Conservation (phyloP, 257 asterid species). For the Striga asiatica region DNA sequence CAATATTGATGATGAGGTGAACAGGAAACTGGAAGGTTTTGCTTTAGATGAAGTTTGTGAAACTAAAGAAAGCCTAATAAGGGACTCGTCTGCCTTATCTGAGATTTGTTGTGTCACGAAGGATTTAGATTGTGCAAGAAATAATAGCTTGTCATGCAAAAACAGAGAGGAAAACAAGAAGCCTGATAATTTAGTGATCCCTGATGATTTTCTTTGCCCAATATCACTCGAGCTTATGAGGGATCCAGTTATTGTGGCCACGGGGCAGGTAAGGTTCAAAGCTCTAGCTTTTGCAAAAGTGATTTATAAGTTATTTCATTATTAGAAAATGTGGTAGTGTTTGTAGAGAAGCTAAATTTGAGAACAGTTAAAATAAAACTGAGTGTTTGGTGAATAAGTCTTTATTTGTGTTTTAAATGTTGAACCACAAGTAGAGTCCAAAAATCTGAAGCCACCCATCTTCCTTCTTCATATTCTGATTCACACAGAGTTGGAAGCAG, state of each 20-base stretch:
- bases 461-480: too few relatives aligned
- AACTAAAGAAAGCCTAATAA: conserved; percentile 12
- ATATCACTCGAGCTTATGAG: conserved; percentile 86
- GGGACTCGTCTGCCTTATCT: conserved; percentile 24
- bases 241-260: conserved; percentile 84
- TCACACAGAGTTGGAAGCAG: too few relatives aligned
- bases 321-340: too few relatives aligned
- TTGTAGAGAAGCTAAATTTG: too few relatives aligned
- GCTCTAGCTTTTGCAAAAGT: too few relatives aligned
- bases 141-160: conserved; percentile 16
- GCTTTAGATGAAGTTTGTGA: conserved; percentile 23
- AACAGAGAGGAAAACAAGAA: conserved; percentile 41
- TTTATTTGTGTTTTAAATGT: too few relatives aligned
- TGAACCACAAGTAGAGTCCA: too few relatives aligned
- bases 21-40: conserved; percentile 22
- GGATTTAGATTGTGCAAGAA: conserved; percentile 20
- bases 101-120: conserved; percentile 18
- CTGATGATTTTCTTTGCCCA: conserved; percentile 77
- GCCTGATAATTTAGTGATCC: conserved; percentile 43
- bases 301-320: too few relatives aligned
- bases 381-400: too few relatives aligned
- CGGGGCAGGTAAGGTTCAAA: conserved; percentile 46
- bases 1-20: conserved; percentile 35
- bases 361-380: too few relatives aligned
- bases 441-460: too few relatives aligned